Conservation (phyloP, 2,329 filamentous ascomycete species). For the Amauroascus niger region DNA sequence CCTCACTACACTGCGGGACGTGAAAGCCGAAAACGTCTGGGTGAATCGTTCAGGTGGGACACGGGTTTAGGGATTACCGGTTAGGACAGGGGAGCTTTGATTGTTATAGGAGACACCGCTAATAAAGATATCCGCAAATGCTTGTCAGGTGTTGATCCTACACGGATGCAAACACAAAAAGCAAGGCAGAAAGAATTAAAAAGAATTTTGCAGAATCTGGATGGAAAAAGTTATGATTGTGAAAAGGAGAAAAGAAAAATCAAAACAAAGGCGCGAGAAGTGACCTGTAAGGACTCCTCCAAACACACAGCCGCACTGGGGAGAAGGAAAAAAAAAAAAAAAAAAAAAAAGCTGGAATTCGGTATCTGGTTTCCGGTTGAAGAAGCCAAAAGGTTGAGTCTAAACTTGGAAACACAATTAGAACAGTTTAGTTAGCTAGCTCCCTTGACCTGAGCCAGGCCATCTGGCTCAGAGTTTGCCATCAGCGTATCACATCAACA, state of each 20-base stretch:
- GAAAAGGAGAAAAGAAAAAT: background rate
- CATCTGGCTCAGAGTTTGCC: background rate
- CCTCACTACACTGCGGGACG: slow-evolving; percentile 1
- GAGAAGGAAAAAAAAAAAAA: background rate
- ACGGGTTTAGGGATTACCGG: background rate
- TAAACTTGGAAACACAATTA: slow-evolving; percentile 3
- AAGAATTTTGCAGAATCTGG: background rate
- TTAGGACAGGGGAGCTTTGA: slow-evolving; percentile 6
- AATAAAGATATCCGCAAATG: background rate
- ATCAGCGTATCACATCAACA: background rate
- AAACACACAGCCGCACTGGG: slow-evolving; percentile 1
- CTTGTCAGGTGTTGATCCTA: background rate
- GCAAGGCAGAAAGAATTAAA: background rate
- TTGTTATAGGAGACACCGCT: background rate
- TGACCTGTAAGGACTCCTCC: background rate
- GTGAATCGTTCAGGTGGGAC: background rate
- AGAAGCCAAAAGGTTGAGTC: background rate
- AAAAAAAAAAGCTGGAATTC: background rate
- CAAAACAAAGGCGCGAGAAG: background rate
- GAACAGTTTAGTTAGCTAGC: background rate
- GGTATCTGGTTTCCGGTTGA: slow-evolving; percentile 1
- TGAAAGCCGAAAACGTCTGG: background rate
- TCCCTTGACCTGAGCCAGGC: background rate
- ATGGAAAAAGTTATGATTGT: background rate
- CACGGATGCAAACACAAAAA: no score